Evolutionary conservation across 306 rosid species (phyloP), one percentile per base, ranked within the genome.

Genomic region (Dicorynia guianensis): DNA sequence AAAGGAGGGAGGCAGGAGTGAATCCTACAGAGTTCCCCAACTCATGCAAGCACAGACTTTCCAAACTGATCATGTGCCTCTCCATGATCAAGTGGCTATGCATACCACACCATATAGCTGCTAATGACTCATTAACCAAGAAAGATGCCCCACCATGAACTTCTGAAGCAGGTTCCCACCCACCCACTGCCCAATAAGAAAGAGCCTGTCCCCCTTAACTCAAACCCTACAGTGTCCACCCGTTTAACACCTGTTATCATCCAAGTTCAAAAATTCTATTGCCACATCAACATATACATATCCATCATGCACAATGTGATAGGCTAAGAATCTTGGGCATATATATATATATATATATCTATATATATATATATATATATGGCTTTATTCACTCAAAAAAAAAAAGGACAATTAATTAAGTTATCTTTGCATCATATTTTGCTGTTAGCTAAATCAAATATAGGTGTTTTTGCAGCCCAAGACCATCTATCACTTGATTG

Each of bases 71-170:
- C 91, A 89, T 88, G 96, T 89, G 96, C 87, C 67, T 74, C 67
- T 74, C 88, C 87, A 89, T 88, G 90, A 89, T 89, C 86, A 36
- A 71, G 80, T 81, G 85, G 84, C 78, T 77, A 71, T 36, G 76
- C 74, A 49, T 79, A 43, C 69, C 49, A 67, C 76, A 60, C 40
- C 72, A 62, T 25, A 25, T 49, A 74, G 82, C 74, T 67, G 77
- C 84, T 25, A 25, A 25, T 25, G 30, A 25, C 30, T 85, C 93
- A 89, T 83, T 75, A 83, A 44, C 85, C 87, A 86, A 84, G 68
- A 87, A 82, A 86, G 79, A 75, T 79, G 84, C 79, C 79, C 88
- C 90, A 84, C 77, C 76, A 73, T 64, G 67, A 52, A 1, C 47
- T 81, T 74, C 72, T 65, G 79, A 79, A 81, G 14, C 25, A 9